A percentile compares a stretch with the other conserved stretches of the same genome.
Evolutionary conservation across 2,329 filamentous ascomycete genomes (phyloP).

Genomic region (Fusarium sp.): DNA sequence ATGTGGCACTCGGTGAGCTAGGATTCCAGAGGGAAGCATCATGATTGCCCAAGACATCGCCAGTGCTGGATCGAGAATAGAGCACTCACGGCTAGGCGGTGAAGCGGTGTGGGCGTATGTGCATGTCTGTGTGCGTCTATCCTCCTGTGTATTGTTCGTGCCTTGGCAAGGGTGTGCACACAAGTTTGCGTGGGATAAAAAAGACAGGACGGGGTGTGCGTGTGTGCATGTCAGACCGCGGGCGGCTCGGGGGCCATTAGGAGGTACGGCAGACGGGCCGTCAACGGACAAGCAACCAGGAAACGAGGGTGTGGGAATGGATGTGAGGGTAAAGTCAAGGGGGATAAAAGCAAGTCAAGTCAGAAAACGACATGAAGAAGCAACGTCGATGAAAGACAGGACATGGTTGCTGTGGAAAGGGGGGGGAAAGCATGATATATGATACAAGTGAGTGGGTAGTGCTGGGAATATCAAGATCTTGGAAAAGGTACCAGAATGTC

Average conservation of each 20-base stretch:
- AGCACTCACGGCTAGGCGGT: slow-evolving; percentile 31
- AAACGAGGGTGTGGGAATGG: slow-evolving; percentile 36
- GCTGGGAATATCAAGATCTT: slow-evolving; percentile 25
- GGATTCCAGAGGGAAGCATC: slow-evolving; percentile 33
- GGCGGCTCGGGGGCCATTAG: slow-evolving; percentile 37
- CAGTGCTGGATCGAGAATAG: slow-evolving; percentile 30
- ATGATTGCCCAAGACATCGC: slow-evolving; percentile 35
- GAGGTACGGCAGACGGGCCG: slow-evolving; percentile 43
- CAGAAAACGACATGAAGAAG: slow-evolving; percentile 37
- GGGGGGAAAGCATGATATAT: slow-evolving; percentile 29
- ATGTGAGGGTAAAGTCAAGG: slow-evolving; percentile 28
- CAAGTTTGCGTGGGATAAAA: slow-evolving; percentile 28
- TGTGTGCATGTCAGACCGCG: slow-evolving; percentile 38
- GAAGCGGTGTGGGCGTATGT: slow-evolving; percentile 43
- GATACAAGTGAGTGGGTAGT: slow-evolving; percentile 22
- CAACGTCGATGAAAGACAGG: slow-evolving; percentile 43
- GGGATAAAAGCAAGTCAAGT: slow-evolving; percentile 34
- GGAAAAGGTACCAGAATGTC: slow-evolving; percentile 28
- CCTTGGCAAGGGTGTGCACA: slow-evolving; percentile 36
- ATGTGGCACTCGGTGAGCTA: slow-evolving; percentile 45
- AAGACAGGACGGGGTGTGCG: slow-evolving; percentile 20
- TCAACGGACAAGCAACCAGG: slow-evolving; percentile 33
- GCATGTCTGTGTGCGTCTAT: slow-evolving; percentile 25
- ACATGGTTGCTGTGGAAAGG: slow-evolving; percentile 31
- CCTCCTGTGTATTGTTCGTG: slow-evolving; percentile 34